These are phyloP conservation scores for Coniochaeta prunicola DNA, from an alignment of 2,329 filamentous ascomycete genomes.

Conservation along the genomic window DNA sequence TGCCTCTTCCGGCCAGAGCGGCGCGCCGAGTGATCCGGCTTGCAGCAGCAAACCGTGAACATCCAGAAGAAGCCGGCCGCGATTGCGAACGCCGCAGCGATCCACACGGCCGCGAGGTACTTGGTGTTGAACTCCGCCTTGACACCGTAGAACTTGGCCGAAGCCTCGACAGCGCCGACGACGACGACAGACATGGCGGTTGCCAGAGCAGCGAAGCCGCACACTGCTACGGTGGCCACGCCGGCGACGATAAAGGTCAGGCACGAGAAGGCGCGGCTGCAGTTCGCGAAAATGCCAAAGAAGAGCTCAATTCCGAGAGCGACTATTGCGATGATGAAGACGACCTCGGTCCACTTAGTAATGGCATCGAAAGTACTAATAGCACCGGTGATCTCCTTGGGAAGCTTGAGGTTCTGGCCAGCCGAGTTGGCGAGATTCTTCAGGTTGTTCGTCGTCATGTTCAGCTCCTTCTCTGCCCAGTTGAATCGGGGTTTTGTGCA, in stretches of 20 bases:
- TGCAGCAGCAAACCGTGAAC: slow-evolving; percentile 87
- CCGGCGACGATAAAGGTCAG: slow-evolving; percentile 70
- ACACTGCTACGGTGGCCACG: slow-evolving; percentile 45
- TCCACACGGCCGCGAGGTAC: slow-evolving; percentile 70
- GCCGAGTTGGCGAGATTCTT: slow-evolving; percentile 41
- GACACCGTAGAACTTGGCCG: slow-evolving; percentile 66
- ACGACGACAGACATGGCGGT: slow-evolving; percentile 69
- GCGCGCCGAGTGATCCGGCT: slow-evolving; percentile 42
- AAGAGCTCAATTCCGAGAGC: slow-evolving; percentile 65
- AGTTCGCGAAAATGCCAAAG: slow-evolving; percentile 75
- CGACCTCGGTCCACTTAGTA: slow-evolving; percentile 75
- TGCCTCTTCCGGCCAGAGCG: slow-evolving; percentile 14
- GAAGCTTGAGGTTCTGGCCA: slow-evolving; percentile 55
- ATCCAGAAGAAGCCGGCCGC: slow-evolving; percentile 83
- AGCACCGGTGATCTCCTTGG: slow-evolving; percentile 56
- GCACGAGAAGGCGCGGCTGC: slow-evolving; percentile 74
- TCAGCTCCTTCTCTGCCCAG: slow-evolving; percentile 70
- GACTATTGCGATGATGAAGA: slow-evolving; percentile 67
- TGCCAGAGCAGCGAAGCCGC: slow-evolving; percentile 63
- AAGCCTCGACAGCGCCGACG: slow-evolving; percentile 58
- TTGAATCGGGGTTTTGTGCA: slow-evolving; percentile 68
- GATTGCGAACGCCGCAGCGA: slow-evolving; percentile 70
- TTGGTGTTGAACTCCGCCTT: slow-evolving; percentile 56
- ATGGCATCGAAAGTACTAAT: slow-evolving; percentile 68
- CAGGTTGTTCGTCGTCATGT: slow-evolving; percentile 50